Base-by-base conservation (phyloP, 2,329 filamentous ascomycete genomes). In the Hymenoscyphus scutula region DNA sequence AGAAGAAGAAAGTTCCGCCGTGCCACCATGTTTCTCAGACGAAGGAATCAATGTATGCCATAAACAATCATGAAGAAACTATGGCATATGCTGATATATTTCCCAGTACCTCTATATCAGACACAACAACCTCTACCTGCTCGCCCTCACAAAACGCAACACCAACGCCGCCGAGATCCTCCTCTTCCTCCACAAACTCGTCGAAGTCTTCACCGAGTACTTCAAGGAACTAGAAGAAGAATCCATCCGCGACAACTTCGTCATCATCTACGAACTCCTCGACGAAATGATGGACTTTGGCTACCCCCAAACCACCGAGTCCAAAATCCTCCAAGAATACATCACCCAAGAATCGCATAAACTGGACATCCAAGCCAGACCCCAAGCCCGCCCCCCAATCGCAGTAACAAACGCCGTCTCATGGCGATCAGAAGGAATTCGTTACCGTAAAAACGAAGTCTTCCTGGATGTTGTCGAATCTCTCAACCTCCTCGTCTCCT, bases 251-350 rank as follows among this genome's bases (percentile, higher is more conserved):
- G 95, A 99, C 82, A 99, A 99, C 81, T 99, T 99, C 75, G 95
- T 99, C 77, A 88, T 99, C 75, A 99, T 99, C 74, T 99, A 99
- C 82, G 95, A 99, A 79, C 80, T 99, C 65, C 85, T 99, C 67
- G 95, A 99, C 75, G 95, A 99, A 81, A 99, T 99, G 95, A 99
- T 99, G 95, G 95, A 99, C 79, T 99, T 99, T 82, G 95, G 95
- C 67, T 97, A 99, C 77, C 95, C 95, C 5, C 95, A 99, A 77
- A 99, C 95, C 10, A 99, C 95, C 69, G 95, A 99, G 78, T 91
- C 87, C 76, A 99, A 99, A 84, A 99, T 99, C 76, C 81, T 99
- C 65, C 95, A 99, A 78, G 95, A 99, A 81, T 97, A 97, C 81
- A 99, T 99, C 76, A 99, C 95, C 48, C 95, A 99, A 78, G 95